phyloP scores from a whole-genome alignment of 768 basidiomycete genomes.

The Daedalea quercina region DNA sequence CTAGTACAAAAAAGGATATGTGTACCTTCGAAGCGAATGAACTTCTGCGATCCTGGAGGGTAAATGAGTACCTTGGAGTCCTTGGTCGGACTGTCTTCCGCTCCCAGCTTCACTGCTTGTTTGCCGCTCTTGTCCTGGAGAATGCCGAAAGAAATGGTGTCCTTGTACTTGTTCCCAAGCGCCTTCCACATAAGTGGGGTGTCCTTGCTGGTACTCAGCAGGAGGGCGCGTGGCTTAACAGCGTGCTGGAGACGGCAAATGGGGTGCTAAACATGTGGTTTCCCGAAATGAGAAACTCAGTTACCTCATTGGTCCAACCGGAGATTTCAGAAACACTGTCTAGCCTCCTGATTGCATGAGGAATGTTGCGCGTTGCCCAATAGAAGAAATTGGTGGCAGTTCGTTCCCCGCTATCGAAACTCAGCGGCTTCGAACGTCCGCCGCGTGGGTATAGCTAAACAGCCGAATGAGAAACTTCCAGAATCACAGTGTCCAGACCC shows the following conservation, averaged over 20 bases:
- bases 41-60: conserved; percentile 47
- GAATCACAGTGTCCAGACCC: background rate
- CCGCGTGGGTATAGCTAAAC: conserved; percentile 77
- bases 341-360: conserved; percentile 60
- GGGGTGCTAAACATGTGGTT: background rate
- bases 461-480: background rate
- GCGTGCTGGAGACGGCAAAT: conserved; percentile 23
- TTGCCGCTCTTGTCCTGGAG: conserved; percentile 63
- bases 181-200: conserved; percentile 78
- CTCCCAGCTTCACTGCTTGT: conserved; percentile 50
- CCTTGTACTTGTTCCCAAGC: conserved; percentile 64
- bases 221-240: conserved; percentile 50
- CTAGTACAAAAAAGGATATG: background rate
- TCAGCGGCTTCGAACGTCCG: conserved; percentile 47
- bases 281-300: conserved; percentile 10
- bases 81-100: conserved; percentile 50
- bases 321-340: conserved; percentile 49
- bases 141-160: conserved; percentile 53
- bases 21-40: conserved; percentile 64
- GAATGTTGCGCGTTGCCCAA: conserved; percentile 69
- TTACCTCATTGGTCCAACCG: conserved; percentile 65
- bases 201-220: conserved; percentile 70
- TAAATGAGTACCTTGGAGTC: conserved; percentile 66
- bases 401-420: conserved; percentile 64
- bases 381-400: conserved; percentile 68